Base-by-base conservation (phyloP, 805 yeast genomes). In the Candida sakaeoensis region DNA sequence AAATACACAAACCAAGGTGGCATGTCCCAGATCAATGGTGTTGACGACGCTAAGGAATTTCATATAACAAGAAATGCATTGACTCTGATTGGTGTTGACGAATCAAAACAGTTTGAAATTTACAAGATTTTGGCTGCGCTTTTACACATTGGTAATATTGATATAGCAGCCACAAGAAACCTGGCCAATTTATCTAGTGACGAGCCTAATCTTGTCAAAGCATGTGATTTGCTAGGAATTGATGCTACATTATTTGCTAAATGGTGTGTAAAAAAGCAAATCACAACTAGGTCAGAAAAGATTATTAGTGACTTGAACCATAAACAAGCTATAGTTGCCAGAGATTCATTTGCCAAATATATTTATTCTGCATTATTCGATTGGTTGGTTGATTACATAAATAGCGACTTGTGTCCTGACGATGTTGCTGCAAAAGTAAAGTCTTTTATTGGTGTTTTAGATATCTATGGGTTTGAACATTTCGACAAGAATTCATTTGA, bases 401-500 rank as follows among this genome's bases (percentile, higher is more conserved):
- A 91, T 61, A 60, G 74, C 16, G 95, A 88, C 55, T 74, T 91
- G 54, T 85, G 93, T 56, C 81, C 91, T 2, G 80, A 82, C 15
- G 83, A 78, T 33, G 77, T 87, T 25, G 74, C 71, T 29, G 66
- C 69, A 17, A 64, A 79, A 26, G 74, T 82, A 40, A 65, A 74
- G 33, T 76, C 87, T 1, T 93, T 91, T 53, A 91, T 91, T 54
- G 99, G 99, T 61, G 98, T 91, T 22, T 74, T 91, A 53, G 99
- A 91, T 82, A 91, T 91, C 52, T 91, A 91, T 57, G 99, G 99
- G 17, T 91, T 91, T 61, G 99, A 91, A 64, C 97, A 91, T 64
- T 91, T 91, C 60, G 90, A 87, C 50, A 81, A 78, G 54, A 91
- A 91, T 65, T 89, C 96, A 7, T 91, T 91, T 56, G 99, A 91